Conservation (phyloP, 2,329 filamentous ascomycete genomes). For the Diaporthe sp. region DNA sequence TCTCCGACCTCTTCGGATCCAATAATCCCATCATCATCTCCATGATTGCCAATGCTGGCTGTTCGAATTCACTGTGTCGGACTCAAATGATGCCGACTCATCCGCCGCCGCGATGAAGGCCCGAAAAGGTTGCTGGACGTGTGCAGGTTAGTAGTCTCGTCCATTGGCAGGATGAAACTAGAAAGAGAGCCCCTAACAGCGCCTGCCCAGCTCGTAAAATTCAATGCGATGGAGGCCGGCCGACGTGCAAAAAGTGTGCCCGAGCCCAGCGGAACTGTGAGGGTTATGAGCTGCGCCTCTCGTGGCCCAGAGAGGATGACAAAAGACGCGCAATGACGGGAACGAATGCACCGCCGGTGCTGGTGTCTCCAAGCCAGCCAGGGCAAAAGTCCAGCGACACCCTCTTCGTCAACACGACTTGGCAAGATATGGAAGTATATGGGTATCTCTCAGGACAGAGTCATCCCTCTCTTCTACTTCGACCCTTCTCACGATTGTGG, state of each 20-base stretch:
- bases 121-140: conserved; percentile 24
- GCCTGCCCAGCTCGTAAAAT: background rate
- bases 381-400: background rate
- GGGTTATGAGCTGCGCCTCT: conserved; percentile 7
- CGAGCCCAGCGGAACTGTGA: background rate
- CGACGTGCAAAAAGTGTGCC: background rate
- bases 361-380: background rate
- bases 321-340: background rate
- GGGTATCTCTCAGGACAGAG: background rate
- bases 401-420: conserved; percentile 1
- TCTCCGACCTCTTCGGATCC: conserved; percentile 9
- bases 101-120: conserved; percentile 6
- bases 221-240: conserved; percentile 3
- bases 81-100: background rate
- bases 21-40: background rate
- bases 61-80: background rate
- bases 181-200: background rate
- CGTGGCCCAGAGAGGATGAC: background rate
- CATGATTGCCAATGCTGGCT: no score
- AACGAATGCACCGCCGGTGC: background rate
- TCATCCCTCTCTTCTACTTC: background rate
- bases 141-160: background rate
- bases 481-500: background rate
- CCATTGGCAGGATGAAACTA: background rate
- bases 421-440: conserved; percentile 4